Conservation (phyloP, 805 yeast genomes). For the Metschnikowia orientalis region DNA sequence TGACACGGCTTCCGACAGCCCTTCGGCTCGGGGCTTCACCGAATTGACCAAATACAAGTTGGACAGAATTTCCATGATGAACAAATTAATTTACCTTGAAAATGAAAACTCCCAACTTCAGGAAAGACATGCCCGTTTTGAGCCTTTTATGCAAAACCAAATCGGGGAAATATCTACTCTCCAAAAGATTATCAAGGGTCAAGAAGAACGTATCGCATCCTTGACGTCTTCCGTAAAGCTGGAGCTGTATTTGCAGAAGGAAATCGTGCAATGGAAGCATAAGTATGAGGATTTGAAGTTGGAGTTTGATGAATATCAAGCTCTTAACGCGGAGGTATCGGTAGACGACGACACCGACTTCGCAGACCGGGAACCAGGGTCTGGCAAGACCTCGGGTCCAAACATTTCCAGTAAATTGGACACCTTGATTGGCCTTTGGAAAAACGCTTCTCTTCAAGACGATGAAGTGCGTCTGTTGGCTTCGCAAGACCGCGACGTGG, state of each 20-base stretch:
- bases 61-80: slow-evolving; percentile 40
- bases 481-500: slow-evolving; percentile 22
- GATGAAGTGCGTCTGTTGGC: slow-evolving; percentile 8
- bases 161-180: slow-evolving; percentile 48
- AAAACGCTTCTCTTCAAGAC: slow-evolving; percentile 13
- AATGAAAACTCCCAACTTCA: slow-evolving; percentile 43
- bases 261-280: slow-evolving; percentile 44
- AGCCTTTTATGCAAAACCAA: slow-evolving; percentile 51
- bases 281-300: slow-evolving; percentile 41
- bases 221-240: slow-evolving; percentile 40
- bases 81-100: slow-evolving; percentile 41
- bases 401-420: slow-evolving; percentile 35
- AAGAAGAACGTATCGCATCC: slow-evolving; percentile 42
- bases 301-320: slow-evolving; percentile 41
- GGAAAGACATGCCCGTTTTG: slow-evolving; percentile 42
- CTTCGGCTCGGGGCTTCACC: slow-evolving; percentile 19
- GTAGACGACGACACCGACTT: slow-evolving; percentile 28
- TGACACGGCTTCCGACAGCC: slow-evolving; percentile 4
- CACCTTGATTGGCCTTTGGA: slow-evolving; percentile 33
- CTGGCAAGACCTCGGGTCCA: slow-evolving; percentile 20
- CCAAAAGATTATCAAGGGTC: slow-evolving; percentile 52
- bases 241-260: slow-evolving; percentile 42
- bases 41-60: slow-evolving; percentile 39
- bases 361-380: slow-evolving; percentile 14
- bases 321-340: slow-evolving; percentile 31